phyloP scores from a whole-genome alignment of 2,329 filamentous ascomycete species.

The Onygenales sp. region DNA sequence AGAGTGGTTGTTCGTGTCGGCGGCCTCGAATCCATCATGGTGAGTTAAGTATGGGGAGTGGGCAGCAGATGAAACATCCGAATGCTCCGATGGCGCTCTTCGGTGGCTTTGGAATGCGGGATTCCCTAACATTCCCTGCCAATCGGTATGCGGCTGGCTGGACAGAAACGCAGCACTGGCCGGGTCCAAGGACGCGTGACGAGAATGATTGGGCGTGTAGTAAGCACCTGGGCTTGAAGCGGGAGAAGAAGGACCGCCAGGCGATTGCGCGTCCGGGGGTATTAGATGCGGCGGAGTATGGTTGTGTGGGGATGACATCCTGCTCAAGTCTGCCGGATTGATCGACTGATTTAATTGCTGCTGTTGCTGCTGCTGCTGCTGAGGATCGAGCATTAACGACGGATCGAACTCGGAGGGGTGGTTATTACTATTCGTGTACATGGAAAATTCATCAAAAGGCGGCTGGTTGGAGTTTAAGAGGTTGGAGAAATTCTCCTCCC shows the following conservation, averaged over 20 bases:
- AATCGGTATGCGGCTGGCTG: conserved; percentile 44
- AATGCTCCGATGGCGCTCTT: conserved; percentile 80
- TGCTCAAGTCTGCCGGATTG: conserved; percentile 38
- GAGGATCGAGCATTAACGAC: conserved; percentile 30
- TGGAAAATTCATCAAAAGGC: conserved; percentile 29
- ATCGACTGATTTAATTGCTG: conserved; percentile 32
- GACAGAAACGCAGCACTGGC: conserved; percentile 49
- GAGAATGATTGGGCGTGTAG: conserved; percentile 13
- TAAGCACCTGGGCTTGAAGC: conserved; percentile 39
- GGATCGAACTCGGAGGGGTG: conserved; percentile 27
- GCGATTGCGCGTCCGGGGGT: conserved; percentile 44
- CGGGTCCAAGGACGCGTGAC: conserved; percentile 52
- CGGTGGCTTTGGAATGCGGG: conserved; percentile 68
- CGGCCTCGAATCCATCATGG: conserved; percentile 67
- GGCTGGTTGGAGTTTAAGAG: conserved; percentile 28
- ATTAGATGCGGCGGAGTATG: conserved; percentile 48
- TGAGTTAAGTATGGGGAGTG: conserved; percentile 74
- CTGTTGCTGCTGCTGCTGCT: conserved; percentile 21
- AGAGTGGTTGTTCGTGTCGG: conserved; percentile 61
- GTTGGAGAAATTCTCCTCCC: conserved; percentile 29
- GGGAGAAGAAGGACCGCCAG: conserved; percentile 46
- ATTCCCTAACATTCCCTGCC: conserved; percentile 46
- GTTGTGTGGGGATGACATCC: conserved; percentile 38
- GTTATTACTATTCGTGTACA: conserved; percentile 25
- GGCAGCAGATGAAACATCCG: conserved; percentile 76